phyloP scores from a whole-genome alignment of 805 yeast species.

The Starmerella bacillaris region DNA sequence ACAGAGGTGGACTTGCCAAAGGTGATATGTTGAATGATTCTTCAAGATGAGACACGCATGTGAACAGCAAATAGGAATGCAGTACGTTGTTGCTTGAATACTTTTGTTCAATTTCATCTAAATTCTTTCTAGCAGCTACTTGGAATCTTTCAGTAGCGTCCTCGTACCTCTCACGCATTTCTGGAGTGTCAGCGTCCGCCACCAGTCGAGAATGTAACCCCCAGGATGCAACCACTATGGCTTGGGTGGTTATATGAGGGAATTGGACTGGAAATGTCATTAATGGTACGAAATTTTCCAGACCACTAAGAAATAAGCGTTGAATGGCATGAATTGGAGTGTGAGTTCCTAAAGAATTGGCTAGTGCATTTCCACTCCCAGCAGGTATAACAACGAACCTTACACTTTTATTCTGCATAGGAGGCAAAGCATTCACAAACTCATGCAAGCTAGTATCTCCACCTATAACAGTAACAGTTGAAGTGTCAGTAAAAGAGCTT shows the following conservation, averaged over 20 bases:
- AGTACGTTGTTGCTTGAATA: constrained; percentile 32
- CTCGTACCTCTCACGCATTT: constrained; percentile 43
- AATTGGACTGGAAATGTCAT: constrained; percentile 30
- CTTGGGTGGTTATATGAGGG: constrained; percentile 26
- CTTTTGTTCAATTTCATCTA: constrained; percentile 31
- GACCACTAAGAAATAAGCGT: constrained; percentile 14
- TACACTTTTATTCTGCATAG: constrained; percentile 5
- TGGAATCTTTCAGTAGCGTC: constrained; percentile 35
- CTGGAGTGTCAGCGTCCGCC: constrained; percentile 58
- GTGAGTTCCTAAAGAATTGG: constrained; percentile 36
- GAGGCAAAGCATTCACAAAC: constrained; percentile 37
- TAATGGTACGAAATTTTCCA: constrained; percentile 22
- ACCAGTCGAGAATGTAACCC: constrained; percentile 75
- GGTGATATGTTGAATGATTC: constrained; percentile 49
- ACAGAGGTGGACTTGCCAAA: constrained; percentile 29
- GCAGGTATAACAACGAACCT: constrained; percentile 35
- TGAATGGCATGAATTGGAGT: constrained; percentile 19
- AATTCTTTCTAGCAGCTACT: constrained; percentile 43
- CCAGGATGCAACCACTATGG: constrained; percentile 56
- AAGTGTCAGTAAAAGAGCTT: constrained; percentile 16
- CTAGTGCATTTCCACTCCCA: constrained; percentile 78
- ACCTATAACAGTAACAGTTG: constrained; percentile 46
- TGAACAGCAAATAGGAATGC: constrained; percentile 42
- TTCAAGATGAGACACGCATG: constrained; percentile 41
- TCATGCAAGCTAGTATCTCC: constrained; percentile 81